Evolutionary conservation across 2,329 filamentous ascomycete species (phyloP).

Genomic region (Daldinia eschscholtzii): DNA sequence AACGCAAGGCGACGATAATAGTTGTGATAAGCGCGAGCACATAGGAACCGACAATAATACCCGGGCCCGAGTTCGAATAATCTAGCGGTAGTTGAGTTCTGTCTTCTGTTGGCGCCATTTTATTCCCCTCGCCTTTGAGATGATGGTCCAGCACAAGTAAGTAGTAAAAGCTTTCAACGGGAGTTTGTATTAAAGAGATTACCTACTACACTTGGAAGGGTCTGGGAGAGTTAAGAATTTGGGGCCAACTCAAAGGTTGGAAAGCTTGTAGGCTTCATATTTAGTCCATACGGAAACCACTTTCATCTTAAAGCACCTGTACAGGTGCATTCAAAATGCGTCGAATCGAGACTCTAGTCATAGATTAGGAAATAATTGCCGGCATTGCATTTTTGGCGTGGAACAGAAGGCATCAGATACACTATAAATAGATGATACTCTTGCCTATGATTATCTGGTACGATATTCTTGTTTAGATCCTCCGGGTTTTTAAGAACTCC

Average conservation of each 20-base stretch:
- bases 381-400: background rate
- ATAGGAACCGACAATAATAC: background rate
- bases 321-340: background rate
- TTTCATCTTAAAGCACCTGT: background rate
- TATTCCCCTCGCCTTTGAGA: background rate
- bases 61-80: background rate
- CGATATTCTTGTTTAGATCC: background rate
- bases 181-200: background rate
- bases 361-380: background rate
- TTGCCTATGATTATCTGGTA: background rate
- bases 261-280: background rate
- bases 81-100: background rate
- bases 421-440: background rate
- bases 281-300: background rate
- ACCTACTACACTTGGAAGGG: background rate
- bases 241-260: background rate
- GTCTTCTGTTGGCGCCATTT: background rate
- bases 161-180: background rate
- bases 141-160: background rate
- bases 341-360: background rate
- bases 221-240: background rate
- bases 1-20: background rate
- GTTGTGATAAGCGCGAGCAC: background rate
- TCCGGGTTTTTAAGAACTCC: background rate
- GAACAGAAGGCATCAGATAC: background rate